These are phyloP conservation scores for Venturia asperata DNA, from an alignment of 2,329 filamentous ascomycete species.

Conservation along the genomic window DNA sequence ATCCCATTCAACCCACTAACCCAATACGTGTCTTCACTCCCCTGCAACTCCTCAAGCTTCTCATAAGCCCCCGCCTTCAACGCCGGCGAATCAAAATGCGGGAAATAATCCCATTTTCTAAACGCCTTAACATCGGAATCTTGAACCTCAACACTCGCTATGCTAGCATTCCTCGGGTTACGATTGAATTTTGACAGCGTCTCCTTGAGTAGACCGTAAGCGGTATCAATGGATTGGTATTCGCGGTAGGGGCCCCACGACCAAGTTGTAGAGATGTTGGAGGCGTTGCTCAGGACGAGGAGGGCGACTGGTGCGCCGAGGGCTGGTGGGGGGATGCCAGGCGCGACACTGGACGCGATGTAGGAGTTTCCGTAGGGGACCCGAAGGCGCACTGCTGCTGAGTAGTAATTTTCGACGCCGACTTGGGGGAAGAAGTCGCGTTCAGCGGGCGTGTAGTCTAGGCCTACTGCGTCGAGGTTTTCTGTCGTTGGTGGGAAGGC, in stretches of 20 bases:
- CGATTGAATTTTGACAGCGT: slow-evolving; percentile 32
- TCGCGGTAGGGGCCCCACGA: slow-evolving; percentile 32
- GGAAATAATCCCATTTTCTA: slow-evolving; percentile 35
- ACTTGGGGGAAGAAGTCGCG: slow-evolving; percentile 29
- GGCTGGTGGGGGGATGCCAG: slow-evolving; percentile 29
- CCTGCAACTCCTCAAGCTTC: slow-evolving; percentile 31
- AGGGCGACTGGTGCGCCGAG: slow-evolving; percentile 31
- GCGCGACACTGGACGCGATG: slow-evolving; percentile 26
- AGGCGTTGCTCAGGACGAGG: slow-evolving; percentile 28
- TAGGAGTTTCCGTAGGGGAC: slow-evolving; percentile 34
- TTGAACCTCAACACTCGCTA: slow-evolving; percentile 23
- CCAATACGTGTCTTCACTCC: slow-evolving; percentile 33
- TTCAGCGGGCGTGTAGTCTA: slow-evolving; percentile 31
- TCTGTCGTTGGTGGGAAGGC: slow-evolving; percentile 32
- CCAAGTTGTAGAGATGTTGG: slow-evolving; percentile 31
- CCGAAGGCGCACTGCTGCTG: slow-evolving; percentile 29
- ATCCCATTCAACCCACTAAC: slow-evolving; percentile 33
- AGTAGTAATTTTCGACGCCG: slow-evolving; percentile 33
- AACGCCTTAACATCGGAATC: slow-evolving; percentile 29
- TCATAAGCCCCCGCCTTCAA: slow-evolving; percentile 28
- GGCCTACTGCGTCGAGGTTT: slow-evolving; percentile 29
- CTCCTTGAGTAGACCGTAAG: slow-evolving; percentile 26
- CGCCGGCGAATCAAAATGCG: slow-evolving; percentile 30
- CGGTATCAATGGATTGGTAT: slow-evolving; percentile 27
- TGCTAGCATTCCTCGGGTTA: slow-evolving; percentile 30